Conservation (phyloP, 208 protist species). For the Leishmania gerbilli region DNA sequence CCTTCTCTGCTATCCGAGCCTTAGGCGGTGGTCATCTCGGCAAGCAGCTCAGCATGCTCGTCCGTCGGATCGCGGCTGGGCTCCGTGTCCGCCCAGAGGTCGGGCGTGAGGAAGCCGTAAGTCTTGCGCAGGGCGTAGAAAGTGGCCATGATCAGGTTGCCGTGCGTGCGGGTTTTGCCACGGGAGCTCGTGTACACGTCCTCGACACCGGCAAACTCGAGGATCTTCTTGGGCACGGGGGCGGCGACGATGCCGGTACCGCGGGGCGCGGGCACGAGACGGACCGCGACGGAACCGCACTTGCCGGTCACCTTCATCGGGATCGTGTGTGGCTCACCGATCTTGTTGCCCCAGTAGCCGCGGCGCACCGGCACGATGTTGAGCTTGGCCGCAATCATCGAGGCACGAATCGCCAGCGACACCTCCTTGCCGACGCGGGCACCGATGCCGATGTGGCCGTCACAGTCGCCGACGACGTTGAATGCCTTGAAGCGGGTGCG, state of each 20-base stretch:
- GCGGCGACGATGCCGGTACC: slow-evolving; percentile 99
- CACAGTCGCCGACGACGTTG: slow-evolving; percentile 98
- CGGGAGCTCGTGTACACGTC: slow-evolving; percentile 98
- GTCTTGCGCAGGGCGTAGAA: slow-evolving; percentile 97
- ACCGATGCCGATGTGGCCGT: slow-evolving; percentile 99
- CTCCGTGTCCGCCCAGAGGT: slow-evolving; percentile 96
- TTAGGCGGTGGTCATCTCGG: slow-evolving; percentile 39
- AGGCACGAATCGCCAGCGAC: slow-evolving; percentile 98
- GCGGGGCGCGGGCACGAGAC: slow-evolving; percentile 98
- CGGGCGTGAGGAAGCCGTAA: slow-evolving; percentile 99
- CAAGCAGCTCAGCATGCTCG: slow-evolving; percentile 88
- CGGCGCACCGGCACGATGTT: slow-evolving; percentile 97
- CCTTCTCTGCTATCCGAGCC: background rate
- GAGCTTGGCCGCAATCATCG: slow-evolving; percentile 98
- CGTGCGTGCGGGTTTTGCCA: slow-evolving; percentile 98
- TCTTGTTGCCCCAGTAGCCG: slow-evolving; percentile 99
- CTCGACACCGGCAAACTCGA: slow-evolving; percentile 98
- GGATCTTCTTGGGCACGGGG: slow-evolving; percentile 97
- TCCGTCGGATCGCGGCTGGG: slow-evolving; percentile 93
- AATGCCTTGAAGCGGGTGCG: slow-evolving; percentile 99
- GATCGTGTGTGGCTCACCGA: slow-evolving; percentile 99
- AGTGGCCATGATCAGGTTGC: slow-evolving; percentile 99
- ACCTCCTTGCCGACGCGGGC: slow-evolving; percentile 99
- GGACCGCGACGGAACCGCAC: slow-evolving; percentile 98
- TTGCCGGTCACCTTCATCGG: slow-evolving; percentile 99